phyloP scores from a whole-genome alignment of 768 basidiomycete genomes.

The Termitomyces sp. region DNA sequence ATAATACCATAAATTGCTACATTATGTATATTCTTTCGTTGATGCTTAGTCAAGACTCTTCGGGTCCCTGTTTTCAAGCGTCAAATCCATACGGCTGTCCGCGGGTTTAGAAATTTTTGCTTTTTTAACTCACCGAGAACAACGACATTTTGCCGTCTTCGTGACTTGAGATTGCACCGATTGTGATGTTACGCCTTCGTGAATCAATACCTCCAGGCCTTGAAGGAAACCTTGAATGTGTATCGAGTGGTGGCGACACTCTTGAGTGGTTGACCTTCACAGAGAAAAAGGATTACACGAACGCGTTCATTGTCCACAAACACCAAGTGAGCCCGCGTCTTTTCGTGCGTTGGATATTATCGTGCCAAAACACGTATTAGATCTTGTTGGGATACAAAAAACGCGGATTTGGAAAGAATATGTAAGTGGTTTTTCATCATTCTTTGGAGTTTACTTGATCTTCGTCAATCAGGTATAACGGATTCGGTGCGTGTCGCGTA shows the following conservation, averaged over 20 bases:
- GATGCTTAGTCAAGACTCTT: neutral
- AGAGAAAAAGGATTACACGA: conserved; percentile 52
- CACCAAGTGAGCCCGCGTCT: conserved; percentile 31
- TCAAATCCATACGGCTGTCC: neutral
- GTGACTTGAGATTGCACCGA: neutral
- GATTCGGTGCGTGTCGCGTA: conserved; percentile 50
- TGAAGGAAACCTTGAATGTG: conserved; percentile 20
- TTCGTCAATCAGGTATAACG: conserved; percentile 82
- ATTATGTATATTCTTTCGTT: neutral
- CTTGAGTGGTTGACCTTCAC: conserved; percentile 42
- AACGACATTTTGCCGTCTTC: neutral
- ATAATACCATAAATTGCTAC: neutral
- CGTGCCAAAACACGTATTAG: conserved; percentile 23
- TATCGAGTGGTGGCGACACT: conserved; percentile 33
- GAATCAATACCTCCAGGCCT: conserved; percentile 37
- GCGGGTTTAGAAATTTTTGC: neutral
- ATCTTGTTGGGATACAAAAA: conserved; percentile 76
- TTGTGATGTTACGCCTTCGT: neutral
- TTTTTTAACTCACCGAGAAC: neutral
- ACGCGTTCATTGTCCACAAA: conserved; percentile 58
- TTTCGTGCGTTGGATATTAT: neutral
- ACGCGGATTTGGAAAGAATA: conserved; percentile 63
- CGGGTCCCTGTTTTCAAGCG: neutral
- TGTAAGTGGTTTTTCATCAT: conserved; percentile 33
- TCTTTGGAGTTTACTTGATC: too few species aligned